phyloP scores from a whole-genome alignment of 192 early-diverging fungal species.

The Entomortierella chlamydospora region DNA sequence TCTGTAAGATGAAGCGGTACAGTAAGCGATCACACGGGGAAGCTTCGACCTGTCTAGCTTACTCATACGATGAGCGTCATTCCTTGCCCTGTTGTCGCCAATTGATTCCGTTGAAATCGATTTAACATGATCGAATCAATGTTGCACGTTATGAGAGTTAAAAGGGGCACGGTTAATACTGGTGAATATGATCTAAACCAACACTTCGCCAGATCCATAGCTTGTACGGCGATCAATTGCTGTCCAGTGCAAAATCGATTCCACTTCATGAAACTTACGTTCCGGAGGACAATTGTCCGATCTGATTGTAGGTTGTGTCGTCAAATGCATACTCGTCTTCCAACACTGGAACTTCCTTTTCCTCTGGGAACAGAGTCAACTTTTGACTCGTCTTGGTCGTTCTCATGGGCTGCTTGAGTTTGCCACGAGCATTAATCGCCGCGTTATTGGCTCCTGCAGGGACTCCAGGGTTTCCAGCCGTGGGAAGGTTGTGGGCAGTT shows the following conservation, averaged over 20 bases:
- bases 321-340: slow-evolving; percentile 59
- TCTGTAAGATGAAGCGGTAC: slow-evolving; percentile 83
- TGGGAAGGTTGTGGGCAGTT: slow-evolving; percentile 24
- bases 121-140: not conserved
- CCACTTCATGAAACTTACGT: slow-evolving; percentile 18
- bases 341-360: slow-evolving; percentile 63
- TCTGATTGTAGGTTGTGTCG: slow-evolving; percentile 76
- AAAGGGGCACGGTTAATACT: slow-evolving; percentile 1
- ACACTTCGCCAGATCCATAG: not conserved
- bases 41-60: slow-evolving; percentile 78
- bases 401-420: slow-evolving; percentile 77
- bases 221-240: not conserved
- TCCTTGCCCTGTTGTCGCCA: slow-evolving; percentile 48
- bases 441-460: slow-evolving; percentile 9
- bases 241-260: not conserved
- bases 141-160: not conserved
- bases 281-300: slow-evolving; percentile 68
- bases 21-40: slow-evolving; percentile 87
- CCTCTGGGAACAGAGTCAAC: slow-evolving; percentile 88
- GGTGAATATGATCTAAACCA: slow-evolving; percentile 56
- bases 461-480: slow-evolving; percentile 7
- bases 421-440: slow-evolving; percentile 41
- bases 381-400: slow-evolving; percentile 96
- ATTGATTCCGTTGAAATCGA: not conserved
- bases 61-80: slow-evolving; percentile 80